phyloP scores from a whole-genome alignment of 768 basidiomycete species.

The Leccinum uliginosum region DNA sequence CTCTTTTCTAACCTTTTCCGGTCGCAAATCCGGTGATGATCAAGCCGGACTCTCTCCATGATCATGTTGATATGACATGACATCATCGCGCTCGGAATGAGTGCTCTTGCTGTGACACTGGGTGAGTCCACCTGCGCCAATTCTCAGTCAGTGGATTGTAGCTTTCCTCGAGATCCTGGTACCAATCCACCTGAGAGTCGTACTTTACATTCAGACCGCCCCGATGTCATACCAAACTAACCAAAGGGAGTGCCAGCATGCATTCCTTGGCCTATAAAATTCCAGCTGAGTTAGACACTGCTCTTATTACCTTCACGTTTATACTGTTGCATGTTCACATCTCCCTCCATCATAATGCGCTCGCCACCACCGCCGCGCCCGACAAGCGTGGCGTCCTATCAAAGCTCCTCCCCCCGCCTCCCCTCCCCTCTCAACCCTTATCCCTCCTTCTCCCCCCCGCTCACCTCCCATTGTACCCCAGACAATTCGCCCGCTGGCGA shows the following conservation, averaged over 20 bases:
- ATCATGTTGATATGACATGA: neutral
- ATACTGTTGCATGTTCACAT: neutral
- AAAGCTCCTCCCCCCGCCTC: constrained; percentile 13
- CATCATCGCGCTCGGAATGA: neutral
- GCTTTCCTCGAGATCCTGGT: neutral
- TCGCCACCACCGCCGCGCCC: constrained; percentile 10
- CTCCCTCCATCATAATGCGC: neutral
- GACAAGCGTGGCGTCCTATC: constrained; percentile 3
- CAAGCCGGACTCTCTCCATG: too few relatives aligned
- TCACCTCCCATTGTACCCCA: neutral
- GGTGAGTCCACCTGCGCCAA: neutral
- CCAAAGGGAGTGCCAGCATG: neutral
- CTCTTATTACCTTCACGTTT: neutral
- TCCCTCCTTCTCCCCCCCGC: constrained; percentile 4
- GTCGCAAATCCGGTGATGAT: too few relatives aligned
- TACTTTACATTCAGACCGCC: constrained; percentile 3
- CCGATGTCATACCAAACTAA: constrained; percentile 10
- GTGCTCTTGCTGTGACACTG: neutral
- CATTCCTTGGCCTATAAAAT: constrained; percentile 15
- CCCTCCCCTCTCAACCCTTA: constrained; percentile 26
- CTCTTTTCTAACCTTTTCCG: neutral
- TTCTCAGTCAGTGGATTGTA: neutral
- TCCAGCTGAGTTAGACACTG: neutral
- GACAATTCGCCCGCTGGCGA: constrained; percentile 10
- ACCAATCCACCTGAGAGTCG: neutral